Percentiles rank a stretch among this genome's conserved stretches.
Conservation (phyloP, 139 green algal genomes). For the Tetraselmis striata region DNA sequence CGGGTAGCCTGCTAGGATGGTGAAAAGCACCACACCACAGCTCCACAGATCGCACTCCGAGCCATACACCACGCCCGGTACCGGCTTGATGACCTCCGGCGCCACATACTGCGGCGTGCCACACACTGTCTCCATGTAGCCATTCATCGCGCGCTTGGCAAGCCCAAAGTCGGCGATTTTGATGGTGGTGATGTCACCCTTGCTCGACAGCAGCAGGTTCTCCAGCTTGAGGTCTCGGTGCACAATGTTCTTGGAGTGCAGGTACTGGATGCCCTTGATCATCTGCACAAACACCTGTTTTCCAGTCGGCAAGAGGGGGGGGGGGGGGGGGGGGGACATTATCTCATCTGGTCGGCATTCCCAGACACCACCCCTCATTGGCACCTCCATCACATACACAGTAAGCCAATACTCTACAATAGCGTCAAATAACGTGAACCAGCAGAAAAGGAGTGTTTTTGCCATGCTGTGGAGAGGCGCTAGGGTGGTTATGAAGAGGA, state of each 20-base stretch:
- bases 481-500: too few relatives aligned
- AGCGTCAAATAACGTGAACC: too few relatives aligned
- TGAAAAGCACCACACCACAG: slow-evolving; percentile 68
- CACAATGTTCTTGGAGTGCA: slow-evolving; percentile 5
- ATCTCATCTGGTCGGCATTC: too few relatives aligned
- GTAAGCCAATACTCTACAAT: too few relatives aligned
- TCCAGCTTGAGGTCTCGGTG: slow-evolving; percentile 32
- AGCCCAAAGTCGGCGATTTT: slow-evolving; percentile 32
- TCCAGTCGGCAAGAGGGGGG: too few relatives aligned
- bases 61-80: slow-evolving; percentile 28
- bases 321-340: too few relatives aligned
- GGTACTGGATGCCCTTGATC: slow-evolving; percentile 11
- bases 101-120: slow-evolving; percentile 91
- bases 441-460: too few relatives aligned
- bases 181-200: slow-evolving; percentile 5
- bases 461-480: too few relatives aligned
- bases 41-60: slow-evolving; percentile 60
- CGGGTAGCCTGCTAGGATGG: slow-evolving; percentile 85
- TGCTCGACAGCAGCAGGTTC: slow-evolving; percentile 29
- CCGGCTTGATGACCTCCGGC: slow-evolving; percentile 78
- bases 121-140: slow-evolving; percentile 72
- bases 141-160: slow-evolving; percentile 21
- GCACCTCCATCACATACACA: too few relatives aligned
- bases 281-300: slow-evolving; percentile 16
- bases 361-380: too few relatives aligned